Percentiles rank a stretch among this genome's conserved stretches.
Evolutionary conservation across 176 grass and related monocot species (phyloP).

Genomic region (Phoenix dactylifera): DNA sequence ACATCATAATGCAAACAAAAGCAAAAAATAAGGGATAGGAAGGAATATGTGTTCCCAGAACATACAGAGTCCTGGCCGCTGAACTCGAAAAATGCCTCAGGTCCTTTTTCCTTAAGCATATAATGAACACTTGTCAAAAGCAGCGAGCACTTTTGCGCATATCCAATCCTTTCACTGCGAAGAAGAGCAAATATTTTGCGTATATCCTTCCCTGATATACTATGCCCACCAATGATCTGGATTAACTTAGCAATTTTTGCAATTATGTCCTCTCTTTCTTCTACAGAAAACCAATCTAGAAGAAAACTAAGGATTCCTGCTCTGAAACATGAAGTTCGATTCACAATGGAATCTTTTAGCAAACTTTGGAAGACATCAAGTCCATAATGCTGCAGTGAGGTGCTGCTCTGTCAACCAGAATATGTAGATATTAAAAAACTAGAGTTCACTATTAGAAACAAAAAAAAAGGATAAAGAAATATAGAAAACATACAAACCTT

Average conservation of each 20-base stretch:
- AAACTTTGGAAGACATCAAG: conserved; percentile 69
- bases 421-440: conserved; percentile 25
- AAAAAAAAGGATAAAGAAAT: conserved; percentile 5
- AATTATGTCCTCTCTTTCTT: conserved; percentile 60
- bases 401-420: conserved; percentile 84
- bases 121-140: conserved; percentile 80
- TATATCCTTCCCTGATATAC: conserved; percentile 95
- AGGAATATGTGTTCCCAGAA: conserved; percentile 4
- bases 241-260: conserved; percentile 70
- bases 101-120: conserved; percentile 97
- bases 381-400: conserved; percentile 73
- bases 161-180: conserved; percentile 55
- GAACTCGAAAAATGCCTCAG: conserved; percentile 96
- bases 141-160: conserved; percentile 58
- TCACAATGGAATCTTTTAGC: conserved; percentile 81
- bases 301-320: conserved; percentile 83
- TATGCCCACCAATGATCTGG: conserved; percentile 95
- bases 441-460: no score
- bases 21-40: background rate
- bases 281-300: conserved; percentile 91
- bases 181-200: conserved; percentile 87
- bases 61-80: conserved; percentile 79
- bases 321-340: conserved; percentile 89
- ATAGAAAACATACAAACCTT: conserved; percentile 40
- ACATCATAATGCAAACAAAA: background rate